Conservation (phyloP, 2,329 filamentous ascomycete species). For the Arachnomyces sp. region DNA sequence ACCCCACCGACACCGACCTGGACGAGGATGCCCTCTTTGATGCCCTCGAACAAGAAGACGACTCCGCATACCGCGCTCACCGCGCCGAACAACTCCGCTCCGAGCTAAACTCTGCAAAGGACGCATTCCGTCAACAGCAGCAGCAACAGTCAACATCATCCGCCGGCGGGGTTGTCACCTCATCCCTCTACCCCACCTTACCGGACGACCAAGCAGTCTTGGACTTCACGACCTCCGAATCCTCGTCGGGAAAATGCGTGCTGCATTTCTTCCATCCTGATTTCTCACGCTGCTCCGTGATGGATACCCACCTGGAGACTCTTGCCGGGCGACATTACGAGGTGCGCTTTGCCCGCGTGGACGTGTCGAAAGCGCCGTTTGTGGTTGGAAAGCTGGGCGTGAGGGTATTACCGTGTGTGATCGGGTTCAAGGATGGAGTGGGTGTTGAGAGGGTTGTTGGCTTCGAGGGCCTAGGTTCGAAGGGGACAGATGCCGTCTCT, state of each 20-base stretch:
- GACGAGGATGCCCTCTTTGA: conserved; percentile 55
- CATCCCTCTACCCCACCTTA: conserved; percentile 30
- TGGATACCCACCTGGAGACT: conserved; percentile 51
- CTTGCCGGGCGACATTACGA: conserved; percentile 33
- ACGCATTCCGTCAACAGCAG: conserved; percentile 37
- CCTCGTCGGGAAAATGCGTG: conserved; percentile 38
- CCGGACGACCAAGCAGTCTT: conserved; percentile 49
- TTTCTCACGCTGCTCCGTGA: conserved; percentile 53
- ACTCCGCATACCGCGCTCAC: conserved; percentile 47
- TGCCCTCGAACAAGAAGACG: conserved; percentile 46
- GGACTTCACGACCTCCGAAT: conserved; percentile 51
- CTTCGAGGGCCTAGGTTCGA: conserved; percentile 38
- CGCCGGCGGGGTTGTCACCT: conserved; percentile 10
- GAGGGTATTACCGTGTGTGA: conserved; percentile 39
- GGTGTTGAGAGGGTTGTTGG: conserved; percentile 38
- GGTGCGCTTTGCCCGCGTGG: conserved; percentile 37
- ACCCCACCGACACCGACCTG: conserved; percentile 29
- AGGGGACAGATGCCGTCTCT: conserved; percentile 30
- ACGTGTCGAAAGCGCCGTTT: conserved; percentile 40
- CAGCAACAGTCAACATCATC: conserved; percentile 28
- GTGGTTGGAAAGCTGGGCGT: conserved; percentile 40
- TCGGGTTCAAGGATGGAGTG: conserved; percentile 41
- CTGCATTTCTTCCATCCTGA: conserved; percentile 59
- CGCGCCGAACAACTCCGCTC: conserved; percentile 53
- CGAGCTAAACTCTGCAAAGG: conserved; percentile 45